These are phyloP conservation scores for Colletotrichum sp. DNA, from an alignment of 2,329 filamentous ascomycete species.

Conservation along the genomic window DNA sequence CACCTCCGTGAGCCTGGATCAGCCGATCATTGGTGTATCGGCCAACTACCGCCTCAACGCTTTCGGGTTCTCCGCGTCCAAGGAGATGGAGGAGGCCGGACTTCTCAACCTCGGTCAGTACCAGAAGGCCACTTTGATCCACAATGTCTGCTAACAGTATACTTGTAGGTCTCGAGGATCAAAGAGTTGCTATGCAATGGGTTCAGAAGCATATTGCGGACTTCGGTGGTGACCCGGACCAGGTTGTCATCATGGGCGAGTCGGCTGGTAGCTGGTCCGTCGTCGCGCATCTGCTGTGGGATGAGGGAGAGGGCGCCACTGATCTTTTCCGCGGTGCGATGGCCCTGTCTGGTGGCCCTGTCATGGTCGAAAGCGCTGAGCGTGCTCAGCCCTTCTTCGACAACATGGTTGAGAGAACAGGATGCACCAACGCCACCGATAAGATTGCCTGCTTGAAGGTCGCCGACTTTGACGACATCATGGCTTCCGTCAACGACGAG, in stretches of 20 bases:
- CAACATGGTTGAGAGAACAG: neutral
- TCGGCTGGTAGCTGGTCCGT: constrained; percentile 32
- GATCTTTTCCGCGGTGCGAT: constrained; percentile 68
- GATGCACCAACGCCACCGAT: neutral
- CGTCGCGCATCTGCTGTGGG: constrained; percentile 45
- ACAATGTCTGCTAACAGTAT: rapidly evolving
- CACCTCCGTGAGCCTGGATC: constrained; percentile 43
- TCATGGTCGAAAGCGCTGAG: constrained; percentile 1
- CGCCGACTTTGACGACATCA: neutral
- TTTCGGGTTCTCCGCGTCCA: constrained; percentile 15
- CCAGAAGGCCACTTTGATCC: rapidly evolving
- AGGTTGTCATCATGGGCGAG: constrained; percentile 36
- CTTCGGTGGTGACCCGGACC: constrained; percentile 34
- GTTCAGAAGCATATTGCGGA: constrained; percentile 32
- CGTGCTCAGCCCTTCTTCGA: neutral
- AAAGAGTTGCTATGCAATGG: constrained; percentile 35
- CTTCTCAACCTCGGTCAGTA: constrained; percentile 26
- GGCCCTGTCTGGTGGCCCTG: constrained; percentile 54
- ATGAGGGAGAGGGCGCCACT: constrained; percentile 63
- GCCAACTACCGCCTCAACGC: constrained; percentile 70
- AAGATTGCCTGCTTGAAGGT: constrained; percentile 5
- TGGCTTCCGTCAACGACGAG: neutral
- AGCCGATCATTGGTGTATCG: constrained; percentile 66
- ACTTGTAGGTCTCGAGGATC: constrained; percentile 22
- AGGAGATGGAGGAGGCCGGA: constrained; percentile 32